These are phyloP conservation scores for Neonectria punicea DNA, from an alignment of 2,329 filamentous ascomycete genomes.

Conservation along the genomic window DNA sequence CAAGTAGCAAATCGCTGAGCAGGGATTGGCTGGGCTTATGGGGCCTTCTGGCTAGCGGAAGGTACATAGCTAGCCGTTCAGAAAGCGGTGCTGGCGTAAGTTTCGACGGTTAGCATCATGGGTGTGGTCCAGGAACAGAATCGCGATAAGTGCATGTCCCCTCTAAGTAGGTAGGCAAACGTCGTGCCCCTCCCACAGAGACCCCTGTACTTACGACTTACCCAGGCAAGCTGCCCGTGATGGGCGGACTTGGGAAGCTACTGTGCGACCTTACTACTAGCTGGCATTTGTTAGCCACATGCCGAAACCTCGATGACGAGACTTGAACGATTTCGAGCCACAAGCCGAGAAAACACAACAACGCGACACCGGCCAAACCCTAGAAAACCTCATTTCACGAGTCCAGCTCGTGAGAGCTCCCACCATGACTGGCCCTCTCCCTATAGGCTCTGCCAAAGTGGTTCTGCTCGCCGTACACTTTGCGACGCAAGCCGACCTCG, in stretches of 20 bases:
- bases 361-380: neutral
- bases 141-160: conserved; percentile 16
- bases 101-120: conserved; percentile 8
- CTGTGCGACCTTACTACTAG: conserved; percentile 1
- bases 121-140: neutral
- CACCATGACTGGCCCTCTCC: conserved; percentile 37
- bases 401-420: neutral
- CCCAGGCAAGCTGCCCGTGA: neutral
- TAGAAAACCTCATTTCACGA: neutral
- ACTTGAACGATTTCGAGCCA: neutral
- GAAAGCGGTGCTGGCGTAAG: neutral
- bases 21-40: conserved; percentile 34
- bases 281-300: conserved; percentile 12
- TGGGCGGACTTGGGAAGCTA: conserved; percentile 1
- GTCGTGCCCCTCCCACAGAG: neutral
- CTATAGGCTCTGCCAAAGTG: conserved; percentile 73
- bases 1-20: conserved; percentile 41
- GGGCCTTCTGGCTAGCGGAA: conserved; percentile 15
- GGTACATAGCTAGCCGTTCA: conserved; percentile 10
- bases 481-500: conserved; percentile 72
- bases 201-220: neutral
- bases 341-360: neutral
- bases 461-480: conserved; percentile 78
- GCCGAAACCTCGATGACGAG: neutral
- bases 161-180: neutral